Base-by-base conservation (phyloP, 129 eudicot species). In the Centaurea solstitialis region DNA sequence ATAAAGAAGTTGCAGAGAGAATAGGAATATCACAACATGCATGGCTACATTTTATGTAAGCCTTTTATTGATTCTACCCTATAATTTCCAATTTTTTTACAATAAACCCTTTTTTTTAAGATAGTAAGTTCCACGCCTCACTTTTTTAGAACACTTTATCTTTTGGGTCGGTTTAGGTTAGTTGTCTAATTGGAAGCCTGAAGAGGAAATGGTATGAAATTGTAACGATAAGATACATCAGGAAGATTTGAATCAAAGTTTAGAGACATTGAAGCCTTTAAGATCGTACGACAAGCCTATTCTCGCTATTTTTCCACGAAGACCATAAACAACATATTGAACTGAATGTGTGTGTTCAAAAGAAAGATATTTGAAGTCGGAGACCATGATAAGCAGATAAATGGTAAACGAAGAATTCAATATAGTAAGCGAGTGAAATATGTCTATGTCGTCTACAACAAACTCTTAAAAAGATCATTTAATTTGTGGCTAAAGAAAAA, bases 11-110 rank as follows among this genome's bases (percentile, higher is more conserved):
- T 86, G 89, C 87, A 85, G 85, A 47, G 74, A 38, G 87, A 82
- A 85, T 85, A 76, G 82, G 91, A 86, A 45, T 82, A 75, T 79
- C 87, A 75, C 80, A 81, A 86, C 87, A 83, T 86, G 89, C 82
- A 78, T 79, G 79, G 75, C 72, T 75, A 53, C 85, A 68, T 37
- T 69, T 57, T 57, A 41, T 53, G n/a, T 17, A 33, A 33, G 65
- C 22, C 65, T 57, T 57, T 21, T 82, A 20, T 64, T 21, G 30
- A 64, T 64, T 20, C 15, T 64, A 64, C 30, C 28, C 68, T 64
- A 26, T 64, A 20, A 21, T 8, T 20, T 62, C 21, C 7, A 11
- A 62, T 62, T 64, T 64, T 18, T 22, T 64, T 6, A 8, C 12
- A 64, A 64, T 9, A 7, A 64, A 21, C 68, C 68, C 68, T 5